Conservation (phyloP, 306 rosid genomes). For the Inga oerstediana region DNA sequence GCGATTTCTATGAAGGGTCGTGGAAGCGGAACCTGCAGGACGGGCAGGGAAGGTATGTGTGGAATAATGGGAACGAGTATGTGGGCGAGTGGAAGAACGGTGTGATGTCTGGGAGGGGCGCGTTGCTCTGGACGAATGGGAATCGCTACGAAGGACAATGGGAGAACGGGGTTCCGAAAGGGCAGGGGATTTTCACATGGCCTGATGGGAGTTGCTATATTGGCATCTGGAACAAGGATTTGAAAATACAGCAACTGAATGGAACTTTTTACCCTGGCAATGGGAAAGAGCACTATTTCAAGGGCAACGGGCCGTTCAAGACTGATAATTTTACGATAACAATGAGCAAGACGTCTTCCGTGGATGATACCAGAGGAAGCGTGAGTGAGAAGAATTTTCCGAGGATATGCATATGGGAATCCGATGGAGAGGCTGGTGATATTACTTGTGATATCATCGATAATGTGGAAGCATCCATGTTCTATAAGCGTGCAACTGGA, state of each 20-base stretch:
- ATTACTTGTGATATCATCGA: conserved; percentile 92
- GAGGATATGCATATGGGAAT: conserved; percentile 94
- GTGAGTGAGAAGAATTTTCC: conserved; percentile 60
- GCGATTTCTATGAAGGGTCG: conserved; percentile 77
- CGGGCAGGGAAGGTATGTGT: conserved; percentile 83
- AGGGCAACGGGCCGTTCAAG: conserved; percentile 36
- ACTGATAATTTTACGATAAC: conserved; percentile 51
- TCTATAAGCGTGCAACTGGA: conserved; percentile 45
- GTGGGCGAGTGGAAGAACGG: conserved; percentile 90
- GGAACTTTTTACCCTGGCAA: conserved; percentile 62
- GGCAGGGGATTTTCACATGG: conserved; percentile 78
- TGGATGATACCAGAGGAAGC: conserved; percentile 56
- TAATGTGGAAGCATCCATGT: conserved; percentile 78
- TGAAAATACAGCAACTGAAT: conserved; percentile 59
- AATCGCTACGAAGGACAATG: conserved; percentile 87
- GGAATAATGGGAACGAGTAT: conserved; percentile 89
- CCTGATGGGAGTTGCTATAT: conserved; percentile 81
- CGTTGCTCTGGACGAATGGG: conserved; percentile 78
- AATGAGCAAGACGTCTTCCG: conserved; percentile 69
- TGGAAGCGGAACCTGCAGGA: conserved; percentile 85
- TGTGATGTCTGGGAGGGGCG: conserved; percentile 71
- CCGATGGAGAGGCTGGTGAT: conserved; percentile 94
- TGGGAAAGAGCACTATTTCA: conserved; percentile 41
- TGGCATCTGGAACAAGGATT: conserved; percentile 72
- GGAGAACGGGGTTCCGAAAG: conserved; percentile 88